Conservation (phyloP, 352 stramenopile genomes). For the Aphanomyces stellatus region DNA sequence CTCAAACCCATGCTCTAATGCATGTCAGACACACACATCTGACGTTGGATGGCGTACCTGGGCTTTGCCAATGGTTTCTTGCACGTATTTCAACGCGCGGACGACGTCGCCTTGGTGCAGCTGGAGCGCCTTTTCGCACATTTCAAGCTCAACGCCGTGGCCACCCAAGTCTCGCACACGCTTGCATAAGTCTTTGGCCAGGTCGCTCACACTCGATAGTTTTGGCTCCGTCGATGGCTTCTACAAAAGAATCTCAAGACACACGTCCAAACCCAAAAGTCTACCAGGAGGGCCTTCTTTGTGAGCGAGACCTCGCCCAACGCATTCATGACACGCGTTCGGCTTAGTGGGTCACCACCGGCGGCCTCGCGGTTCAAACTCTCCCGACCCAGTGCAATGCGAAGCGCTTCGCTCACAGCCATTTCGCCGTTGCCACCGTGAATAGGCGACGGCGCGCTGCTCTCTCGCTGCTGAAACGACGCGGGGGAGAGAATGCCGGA, state of each 20-base stretch:
- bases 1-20: constrained; percentile 10
- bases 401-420: constrained; percentile 43
- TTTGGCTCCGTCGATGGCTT: background rate
- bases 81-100: constrained; percentile 16
- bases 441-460: constrained; percentile 20
- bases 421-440: constrained; percentile 37
- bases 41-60: background rate
- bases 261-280: background rate
- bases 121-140: constrained; percentile 14
- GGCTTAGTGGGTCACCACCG: background rate
- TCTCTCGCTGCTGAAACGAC: constrained; percentile 77
- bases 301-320: background rate
- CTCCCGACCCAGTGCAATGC: constrained; percentile 60
- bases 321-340: constrained; percentile 2
- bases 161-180: constrained; percentile 17
- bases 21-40: background rate
- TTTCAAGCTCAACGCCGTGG: constrained; percentile 10
- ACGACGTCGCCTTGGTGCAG: constrained; percentile 18
- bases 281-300: constrained; percentile 1
- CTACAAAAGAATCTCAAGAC: constrained; percentile 3
- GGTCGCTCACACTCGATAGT: background rate
- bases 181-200: constrained; percentile 12
- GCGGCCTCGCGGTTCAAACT: background rate
- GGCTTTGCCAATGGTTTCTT: constrained; percentile 9
- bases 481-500: constrained; percentile 54